These are phyloP conservation scores for Xylaria nigripes DNA, from an alignment of 495 filamentous ascomycete genomes.

Conservation along the genomic window DNA sequence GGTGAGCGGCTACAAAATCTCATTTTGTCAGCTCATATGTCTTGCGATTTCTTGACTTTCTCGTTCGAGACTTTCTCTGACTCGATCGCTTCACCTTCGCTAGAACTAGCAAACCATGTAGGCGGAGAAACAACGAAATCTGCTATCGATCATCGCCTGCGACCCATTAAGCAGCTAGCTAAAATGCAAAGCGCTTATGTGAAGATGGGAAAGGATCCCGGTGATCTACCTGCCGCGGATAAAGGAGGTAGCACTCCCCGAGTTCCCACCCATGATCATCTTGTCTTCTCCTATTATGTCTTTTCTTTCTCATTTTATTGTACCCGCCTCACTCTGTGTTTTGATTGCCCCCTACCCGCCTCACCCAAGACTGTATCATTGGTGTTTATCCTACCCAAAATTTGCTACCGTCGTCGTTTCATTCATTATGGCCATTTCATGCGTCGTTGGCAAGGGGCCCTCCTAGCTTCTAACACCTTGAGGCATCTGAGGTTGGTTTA, in stretches of 20 bases:
- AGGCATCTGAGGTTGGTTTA: no score
- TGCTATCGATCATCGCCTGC: slow-evolving; percentile 37
- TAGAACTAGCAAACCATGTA: slow-evolving; percentile 9
- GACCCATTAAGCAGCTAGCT: slow-evolving; percentile 28
- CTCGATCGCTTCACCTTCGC: background rate
- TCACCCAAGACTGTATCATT: background rate
- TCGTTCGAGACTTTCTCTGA: slow-evolving; percentile 9
- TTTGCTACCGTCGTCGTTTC: no score
- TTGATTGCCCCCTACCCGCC: background rate
- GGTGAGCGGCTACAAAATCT: slow-evolving; percentile 30
- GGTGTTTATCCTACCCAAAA: background rate
- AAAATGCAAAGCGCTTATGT: slow-evolving; percentile 15
- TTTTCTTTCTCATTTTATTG: background rate
- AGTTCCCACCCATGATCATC: background rate
- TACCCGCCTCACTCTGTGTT: background rate
- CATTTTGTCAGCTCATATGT: background rate
- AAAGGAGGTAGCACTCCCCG: slow-evolving; percentile 13
- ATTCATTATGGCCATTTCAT: no score
- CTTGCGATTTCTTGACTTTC: background rate
- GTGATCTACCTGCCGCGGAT: slow-evolving; percentile 3
- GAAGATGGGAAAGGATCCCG: slow-evolving; percentile 9
- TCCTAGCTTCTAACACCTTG: no score
- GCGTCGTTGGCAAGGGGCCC: no score
- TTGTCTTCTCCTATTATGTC: background rate
- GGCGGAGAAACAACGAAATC: slow-evolving; percentile 11